These are phyloP conservation scores for Neurospora sp. DNA, from an alignment of 495 filamentous ascomycete species.

Conservation along the genomic window DNA sequence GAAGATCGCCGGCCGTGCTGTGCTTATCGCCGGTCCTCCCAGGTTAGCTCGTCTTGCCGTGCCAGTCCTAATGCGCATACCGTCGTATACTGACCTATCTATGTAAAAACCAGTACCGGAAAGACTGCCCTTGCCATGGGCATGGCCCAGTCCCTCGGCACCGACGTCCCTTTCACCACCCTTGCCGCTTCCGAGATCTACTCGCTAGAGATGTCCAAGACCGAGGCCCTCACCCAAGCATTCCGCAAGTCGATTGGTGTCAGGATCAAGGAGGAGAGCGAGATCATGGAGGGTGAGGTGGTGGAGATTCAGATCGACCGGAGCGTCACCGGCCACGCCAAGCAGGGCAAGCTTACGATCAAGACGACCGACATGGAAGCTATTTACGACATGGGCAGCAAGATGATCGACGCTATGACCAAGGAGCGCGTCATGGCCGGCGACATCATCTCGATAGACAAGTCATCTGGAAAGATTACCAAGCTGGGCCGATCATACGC, in stretches of 20 bases:
- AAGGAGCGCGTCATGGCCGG: constrained; percentile 98
- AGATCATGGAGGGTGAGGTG: constrained; percentile 98
- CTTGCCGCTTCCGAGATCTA: constrained; percentile 94
- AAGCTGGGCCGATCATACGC: constrained; percentile 92
- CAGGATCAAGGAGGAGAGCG: constrained; percentile 93
- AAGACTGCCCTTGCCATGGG: constrained; percentile 99
- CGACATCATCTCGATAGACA: constrained; percentile 96
- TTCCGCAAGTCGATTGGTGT: constrained; percentile 97
- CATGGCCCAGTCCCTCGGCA: constrained; percentile 89
- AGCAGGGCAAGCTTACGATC: constrained; percentile 98
- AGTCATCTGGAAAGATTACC: constrained; percentile 93
- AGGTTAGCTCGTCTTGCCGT: constrained; percentile 33
- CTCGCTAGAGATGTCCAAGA: constrained; percentile 98
- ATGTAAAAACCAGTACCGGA: constrained; percentile 52
- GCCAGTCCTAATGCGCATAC: not conserved
- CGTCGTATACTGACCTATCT: constrained; percentile 2
- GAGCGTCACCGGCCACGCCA: constrained; percentile 89
- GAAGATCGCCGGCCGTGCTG: constrained; percentile 92
- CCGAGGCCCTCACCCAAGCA: constrained; percentile 92
- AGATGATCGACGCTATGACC: constrained; percentile 99
- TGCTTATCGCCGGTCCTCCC: constrained; percentile 91
- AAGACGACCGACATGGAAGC: constrained; percentile 99
- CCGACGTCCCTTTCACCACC: constrained; percentile 93
- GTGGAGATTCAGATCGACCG: constrained; percentile 99
- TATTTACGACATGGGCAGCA: constrained; percentile 96